A percentile compares a stretch with the other conserved stretches of the same genome.
Evolutionary conservation across 2,329 filamentous ascomycete species (phyloP).

Genomic region (Xylaria sp.): DNA sequence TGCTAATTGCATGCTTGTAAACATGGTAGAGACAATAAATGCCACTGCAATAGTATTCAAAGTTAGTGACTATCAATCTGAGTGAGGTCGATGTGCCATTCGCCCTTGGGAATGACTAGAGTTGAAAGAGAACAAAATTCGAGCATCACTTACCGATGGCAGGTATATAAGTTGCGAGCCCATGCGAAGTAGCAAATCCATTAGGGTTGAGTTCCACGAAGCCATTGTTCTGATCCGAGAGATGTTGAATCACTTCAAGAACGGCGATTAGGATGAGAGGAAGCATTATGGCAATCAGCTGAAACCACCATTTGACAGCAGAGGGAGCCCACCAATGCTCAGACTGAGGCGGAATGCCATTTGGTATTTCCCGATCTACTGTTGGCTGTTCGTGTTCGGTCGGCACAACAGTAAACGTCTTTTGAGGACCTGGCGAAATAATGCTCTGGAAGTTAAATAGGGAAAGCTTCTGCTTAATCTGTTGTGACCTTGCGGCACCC

Average conservation of each 20-base stretch:
- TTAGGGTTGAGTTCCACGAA: conserved; percentile 22
- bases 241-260: conserved; percentile 31
- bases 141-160: conserved; percentile 9
- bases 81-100: neutral
- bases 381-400: conserved; percentile 7
- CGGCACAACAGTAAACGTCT: conserved; percentile 25
- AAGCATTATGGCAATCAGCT: conserved; percentile 22
- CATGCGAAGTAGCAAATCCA: conserved; percentile 27
- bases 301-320: conserved; percentile 27
- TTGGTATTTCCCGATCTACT: neutral
- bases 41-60: neutral
- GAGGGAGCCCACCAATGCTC: conserved; percentile 33
- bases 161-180: conserved; percentile 28
- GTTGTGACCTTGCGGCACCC: conserved; percentile 21
- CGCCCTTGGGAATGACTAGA: neutral
- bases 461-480: conserved; percentile 24
- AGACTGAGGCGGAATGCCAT: neutral
- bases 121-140: neutral
- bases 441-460: conserved; percentile 28
- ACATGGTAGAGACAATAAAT: conserved; percentile 30
- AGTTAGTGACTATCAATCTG: neutral
- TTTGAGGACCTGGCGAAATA: conserved; percentile 12
- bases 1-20: conserved; percentile 24
- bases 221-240: conserved; percentile 28
- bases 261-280: conserved; percentile 27